phyloP scores from a whole-genome alignment of 257 asterid genomes.

The Penstemon newberryi region DNA sequence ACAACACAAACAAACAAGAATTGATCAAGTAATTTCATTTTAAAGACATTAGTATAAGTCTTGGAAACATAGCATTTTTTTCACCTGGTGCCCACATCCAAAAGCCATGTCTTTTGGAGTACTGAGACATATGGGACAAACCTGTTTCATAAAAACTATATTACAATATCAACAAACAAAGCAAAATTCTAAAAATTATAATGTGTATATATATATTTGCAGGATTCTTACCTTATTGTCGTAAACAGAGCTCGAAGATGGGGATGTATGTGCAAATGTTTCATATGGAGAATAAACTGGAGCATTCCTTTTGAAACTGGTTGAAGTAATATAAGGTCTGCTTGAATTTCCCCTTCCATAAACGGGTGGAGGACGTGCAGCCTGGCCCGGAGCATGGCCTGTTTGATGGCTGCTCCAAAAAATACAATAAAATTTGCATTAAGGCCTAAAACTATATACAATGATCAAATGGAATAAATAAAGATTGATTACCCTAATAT shows the following conservation, averaged over 20 bases:
- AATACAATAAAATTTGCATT: background rate
- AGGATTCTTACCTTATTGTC: slow-evolving; percentile 44
- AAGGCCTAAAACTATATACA: background rate
- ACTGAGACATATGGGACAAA: slow-evolving; percentile 52
- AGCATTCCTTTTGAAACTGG: slow-evolving; percentile 37
- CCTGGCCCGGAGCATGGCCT: slow-evolving; percentile 33
- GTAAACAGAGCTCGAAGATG: slow-evolving; percentile 38
- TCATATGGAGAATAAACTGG: slow-evolving; percentile 25
- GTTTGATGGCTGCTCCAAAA: slow-evolving; percentile 35
- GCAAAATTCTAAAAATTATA: background rate
- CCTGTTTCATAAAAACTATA: slow-evolving; percentile 30
- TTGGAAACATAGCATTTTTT: too few species aligned
- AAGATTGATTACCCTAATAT: slow-evolving; percentile 37
- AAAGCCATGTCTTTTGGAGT: slow-evolving; percentile 58
- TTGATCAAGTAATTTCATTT: background rate
- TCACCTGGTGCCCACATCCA: slow-evolving; percentile 74
- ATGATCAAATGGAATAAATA: background rate
- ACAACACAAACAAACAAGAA: slow-evolving; percentile 6
- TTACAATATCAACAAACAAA: slow-evolving; percentile 3
- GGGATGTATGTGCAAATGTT: slow-evolving; percentile 20
- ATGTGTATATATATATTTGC: background rate
- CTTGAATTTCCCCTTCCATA: slow-evolving; percentile 29
- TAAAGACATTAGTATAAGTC: background rate
- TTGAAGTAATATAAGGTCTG: slow-evolving; percentile 31
- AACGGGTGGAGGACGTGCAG: slow-evolving; percentile 43